Evolutionary conservation across 2,329 filamentous ascomycete species (phyloP), one percentile per base, ranked within the genome.

Genomic region (Iodosphaeria phyllophila): DNA sequence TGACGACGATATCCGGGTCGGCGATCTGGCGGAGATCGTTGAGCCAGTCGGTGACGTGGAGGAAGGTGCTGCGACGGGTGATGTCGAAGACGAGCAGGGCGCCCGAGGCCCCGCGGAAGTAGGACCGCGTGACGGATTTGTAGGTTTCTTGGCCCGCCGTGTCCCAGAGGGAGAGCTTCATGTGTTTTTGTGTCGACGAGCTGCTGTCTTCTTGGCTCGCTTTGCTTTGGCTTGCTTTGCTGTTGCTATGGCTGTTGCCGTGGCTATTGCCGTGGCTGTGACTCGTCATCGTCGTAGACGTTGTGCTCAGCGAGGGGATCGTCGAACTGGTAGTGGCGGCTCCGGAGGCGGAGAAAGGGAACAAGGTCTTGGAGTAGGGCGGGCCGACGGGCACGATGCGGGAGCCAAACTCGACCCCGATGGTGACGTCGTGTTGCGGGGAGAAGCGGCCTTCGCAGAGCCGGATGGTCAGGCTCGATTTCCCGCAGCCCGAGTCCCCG

Each of bases 71-170:
- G 24, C 73, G 72, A 30, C 89, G 68, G 15, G 79, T 79, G 35
- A 98, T 86, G 50, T 98, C 89, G 45, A 93, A 98, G 32, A 98
- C 89, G 14, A 98, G 68, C 9, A 98, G 62, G 22, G 64, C 65
- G 30, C 65, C 65, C 14, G 60, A 66, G 10, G 65, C 65, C 40
- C 83, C 84, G 26, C 84, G 75, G 52, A 92, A 92, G 55, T 93
- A 93, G 32, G 78, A 89, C 27, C 86, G 64, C 6, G 86, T 95
- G 30, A 95, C 89, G 22, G 77, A 86, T 50, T 93, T 93, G 60
- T 95, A 95, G 8, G 83, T 92, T 56, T 95, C 86, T 50, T 95
- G 86, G 14, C 86, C 86, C 10, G 86, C 86, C 1, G 86, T 95
- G 46, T 93, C 86, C 86, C 86, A 95, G 8, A 95, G 60, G 22